Conservation (phyloP, 345 rosid genomes). For the Pseudoturritis turrita region DNA sequence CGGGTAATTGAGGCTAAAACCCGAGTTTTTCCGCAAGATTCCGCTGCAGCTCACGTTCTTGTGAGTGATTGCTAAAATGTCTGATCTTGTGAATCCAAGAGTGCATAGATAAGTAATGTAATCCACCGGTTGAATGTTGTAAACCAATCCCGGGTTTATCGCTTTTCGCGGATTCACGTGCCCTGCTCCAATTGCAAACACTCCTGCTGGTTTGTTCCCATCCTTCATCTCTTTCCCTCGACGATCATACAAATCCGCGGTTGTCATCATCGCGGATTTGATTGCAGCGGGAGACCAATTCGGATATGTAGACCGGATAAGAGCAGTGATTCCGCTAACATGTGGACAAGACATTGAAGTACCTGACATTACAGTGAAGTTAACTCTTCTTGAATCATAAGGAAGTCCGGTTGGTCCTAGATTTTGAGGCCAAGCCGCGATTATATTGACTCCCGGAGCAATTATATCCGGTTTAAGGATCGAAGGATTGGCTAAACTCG, state of each 20-base stretch:
- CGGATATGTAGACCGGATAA: conserved; percentile 67
- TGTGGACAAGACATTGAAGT: conserved; percentile 99
- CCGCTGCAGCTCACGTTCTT: conserved; percentile 60
- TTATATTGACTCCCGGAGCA: conserved; percentile 92
- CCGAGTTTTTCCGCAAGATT: conserved; percentile 34
- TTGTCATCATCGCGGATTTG: conserved; percentile 90
- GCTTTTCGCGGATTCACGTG: conserved; percentile 81
- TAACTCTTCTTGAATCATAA: conserved; percentile 77
- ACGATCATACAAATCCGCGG: conserved; percentile 63
- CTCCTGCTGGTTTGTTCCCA: conserved; percentile 51
- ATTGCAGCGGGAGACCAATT: conserved; percentile 84
- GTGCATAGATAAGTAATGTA: conserved; percentile 80
- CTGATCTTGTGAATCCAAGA: conserved; percentile 56
- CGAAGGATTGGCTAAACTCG: conserved; percentile 63
- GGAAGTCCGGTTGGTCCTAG: conserved; percentile 78
- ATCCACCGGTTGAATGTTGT: conserved; percentile 64
- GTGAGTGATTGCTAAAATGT: conserved; percentile 68
- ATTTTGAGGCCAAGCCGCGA: conserved; percentile 99
- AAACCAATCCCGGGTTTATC: conserved; percentile 72
- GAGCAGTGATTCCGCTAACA: conserved; percentile 74
- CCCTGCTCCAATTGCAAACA: conserved; percentile 81
- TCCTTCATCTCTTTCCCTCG: conserved; percentile 67
- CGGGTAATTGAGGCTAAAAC: conserved; percentile 88
- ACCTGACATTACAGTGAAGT: conserved; percentile 92
- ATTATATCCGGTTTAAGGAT: conserved; percentile 85